Base-by-base conservation (phyloP, 2,329 filamentous ascomycete genomes). In the Monilinia fructigena region DNA sequence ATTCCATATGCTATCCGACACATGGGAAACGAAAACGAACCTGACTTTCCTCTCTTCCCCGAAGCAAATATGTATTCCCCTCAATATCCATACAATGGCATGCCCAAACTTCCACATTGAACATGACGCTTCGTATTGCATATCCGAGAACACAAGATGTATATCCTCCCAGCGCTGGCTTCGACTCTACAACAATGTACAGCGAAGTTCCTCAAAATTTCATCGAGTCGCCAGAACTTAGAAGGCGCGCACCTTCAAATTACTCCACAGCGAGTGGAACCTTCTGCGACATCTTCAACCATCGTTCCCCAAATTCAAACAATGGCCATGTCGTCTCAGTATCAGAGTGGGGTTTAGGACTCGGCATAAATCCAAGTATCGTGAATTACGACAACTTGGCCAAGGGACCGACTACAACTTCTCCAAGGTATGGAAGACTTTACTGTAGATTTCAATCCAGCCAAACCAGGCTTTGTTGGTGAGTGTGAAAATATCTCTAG, bases 1-100 rank as follows among this genome's bases (percentile, higher is more conserved):
- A 89, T 73, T 97, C 97, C 65, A 95, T 93, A 14, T 99, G 95
- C 80, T 99, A 18, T 67, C 70, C 80, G 96, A 91, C 72, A 73
- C 68, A 73, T 78, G 71, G 65, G 66, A 60, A 68, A 67, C 67
- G 70, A 74, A 18, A 70, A 69, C 66, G 73, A 74, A 28, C 69
- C 69, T 61, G 79, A 82, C 69, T 81, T 78, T 74, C 74, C 71
- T 55, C 79, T 80, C 67, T 84, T 83, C 74, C 79, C 82, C 58
- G 80, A 83, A 53, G 77, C 80, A 18, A 76, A 78, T 16, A 77
- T 79, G 72, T 80, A 77, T 70, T 78, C 78, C 35, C 75, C 79
- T 18, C 76, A 79, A 7, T 80, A 85, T 75, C 81, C 83, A 66
- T 77, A 85, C 74, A 77, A 77, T 72, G 79, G 83, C 69, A 77